Base-by-base conservation (phyloP, 495 filamentous ascomycete genomes). In the Penicillium chermesinum region DNA sequence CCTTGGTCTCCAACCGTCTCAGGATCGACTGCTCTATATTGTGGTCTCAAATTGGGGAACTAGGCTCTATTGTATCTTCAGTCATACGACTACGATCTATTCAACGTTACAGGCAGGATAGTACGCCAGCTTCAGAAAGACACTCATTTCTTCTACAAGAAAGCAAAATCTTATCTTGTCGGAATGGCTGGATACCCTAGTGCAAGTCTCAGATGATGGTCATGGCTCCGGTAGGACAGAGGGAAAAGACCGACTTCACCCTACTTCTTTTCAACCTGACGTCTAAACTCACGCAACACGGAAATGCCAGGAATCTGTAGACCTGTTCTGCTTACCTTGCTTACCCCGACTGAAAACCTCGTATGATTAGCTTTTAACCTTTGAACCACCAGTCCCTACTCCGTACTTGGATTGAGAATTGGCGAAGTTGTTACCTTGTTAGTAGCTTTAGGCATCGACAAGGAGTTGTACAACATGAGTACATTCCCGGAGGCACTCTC, bases 211-310 rank as follows among this genome's bases (percentile, higher is more conserved):
- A 42, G 46, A 48, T n/a, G n/a, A n/a, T 48, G 14, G 21, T 33
- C 25, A 44, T 25, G 32, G 53, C 30, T 13, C 27, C 38, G 45
- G 59, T 62, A 46, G 45, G 42, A 62, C 59, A 53, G 46, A 22
- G 16, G 41, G 42, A n/a, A 59, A 57, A 48, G 40, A 16, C 48
- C 38, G 30, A 52, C 20, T 3, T 25, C n/a, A n/a, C n/a, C 46
- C 44, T 32, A 1, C 41, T 33, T 40, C 39, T 50, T 59, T 52
- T 9, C 47, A 54, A 56, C 36, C 27, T 34, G 45, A 48, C 35
- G 15, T 15, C 46, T 38, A 10, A 10, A 19, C 19, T 44, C 17
- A 43, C 45, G 25, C 47, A 50, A 46, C 39, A 49, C 44, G 17
- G 19, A 25, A 52, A 37, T 48, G n/a, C 20, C 15, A 49, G 42